phyloP scores from a whole-genome alignment of 768 basidiomycete species.

The Pleurotus sapidus region DNA sequence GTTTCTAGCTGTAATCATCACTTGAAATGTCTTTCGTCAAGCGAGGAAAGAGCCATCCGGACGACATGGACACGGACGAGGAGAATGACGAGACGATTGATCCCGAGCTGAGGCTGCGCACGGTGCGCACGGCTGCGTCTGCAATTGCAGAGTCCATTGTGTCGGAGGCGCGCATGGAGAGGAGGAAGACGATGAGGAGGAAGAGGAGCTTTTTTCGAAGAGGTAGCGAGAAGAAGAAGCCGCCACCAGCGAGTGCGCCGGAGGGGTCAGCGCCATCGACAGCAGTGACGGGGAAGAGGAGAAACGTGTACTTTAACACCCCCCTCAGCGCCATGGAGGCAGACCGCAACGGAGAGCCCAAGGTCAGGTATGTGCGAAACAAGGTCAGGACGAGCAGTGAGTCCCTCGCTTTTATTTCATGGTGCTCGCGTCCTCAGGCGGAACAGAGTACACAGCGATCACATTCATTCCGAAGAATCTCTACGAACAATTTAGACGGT shows the following conservation, averaged over 20 bases:
- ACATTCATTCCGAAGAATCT: conserved; percentile 94
- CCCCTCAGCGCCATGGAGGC: conserved; percentile 64
- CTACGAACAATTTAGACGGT: conserved; percentile 93
- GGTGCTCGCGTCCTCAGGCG: neutral
- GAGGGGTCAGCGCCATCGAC: conserved; percentile 29
- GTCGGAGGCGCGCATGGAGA: conserved; percentile 67
- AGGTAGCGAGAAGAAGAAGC: conserved; percentile 41
- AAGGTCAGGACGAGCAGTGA: conserved; percentile 93
- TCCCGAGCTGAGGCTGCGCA: conserved; percentile 82
- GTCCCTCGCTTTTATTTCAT: conserved; percentile 24
- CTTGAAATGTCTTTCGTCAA: conserved; percentile 34
- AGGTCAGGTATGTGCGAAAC: conserved; percentile 79
- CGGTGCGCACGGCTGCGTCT: conserved; percentile 90
- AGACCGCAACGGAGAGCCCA: conserved; percentile 72
- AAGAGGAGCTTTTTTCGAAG: conserved; percentile 63
- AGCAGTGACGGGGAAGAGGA: conserved; percentile 47
- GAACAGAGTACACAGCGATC: conserved; percentile 80
- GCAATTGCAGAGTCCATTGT: conserved; percentile 86
- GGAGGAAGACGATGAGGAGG: conserved; percentile 45
- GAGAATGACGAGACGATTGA: conserved; percentile 73
- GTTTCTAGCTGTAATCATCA: neutral
- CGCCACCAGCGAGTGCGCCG: conserved; percentile 19
- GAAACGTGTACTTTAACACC: conserved; percentile 82
- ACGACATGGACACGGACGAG: conserved; percentile 48
- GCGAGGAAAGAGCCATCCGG: conserved; percentile 34